Evolutionary conservation across 441 rosid genomes (phyloP), one percentile per base, ranked within the genome.

Genomic region (Erodium moschatum): DNA sequence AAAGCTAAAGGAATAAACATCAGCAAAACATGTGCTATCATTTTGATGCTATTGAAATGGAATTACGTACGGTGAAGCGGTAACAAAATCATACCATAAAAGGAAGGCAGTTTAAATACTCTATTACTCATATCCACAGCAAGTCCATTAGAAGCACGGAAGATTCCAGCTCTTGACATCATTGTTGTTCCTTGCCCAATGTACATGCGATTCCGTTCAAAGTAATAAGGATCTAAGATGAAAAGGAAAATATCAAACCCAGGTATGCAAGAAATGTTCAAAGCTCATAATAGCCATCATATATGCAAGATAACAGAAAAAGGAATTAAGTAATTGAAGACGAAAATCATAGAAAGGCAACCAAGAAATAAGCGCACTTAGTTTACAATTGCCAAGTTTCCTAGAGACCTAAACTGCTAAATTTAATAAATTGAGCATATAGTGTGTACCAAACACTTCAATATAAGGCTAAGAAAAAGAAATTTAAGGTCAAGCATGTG

Each of bases 161-260:
- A 93, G 79, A 89, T 84, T 75, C 98, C 96, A 77, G 96, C 90
- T 76, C 97, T 86, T 67, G 98, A 91, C 86, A 91, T 75, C 85
- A 77, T 85, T 70, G 92, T 24, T 67, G 74, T 87, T 76, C 98
- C 98, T 87, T 86, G 93, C 69, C 97, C 97, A 74, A 93, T 85
- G 81, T 88, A 93, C 66, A 93, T 78, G 75, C 92, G 92, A 71
- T 81, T 77, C 75, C 96, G 86, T 76, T 89, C 90, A 69, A 65
- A 70, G 73, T 88, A 80, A 82, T 77, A 83, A 61, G 96, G 95
- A 87, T 91, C 97, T 93, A 80, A 79, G 81, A 69, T 68, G 72
- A 78, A 63, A 74, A 65, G 27, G 66, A 38, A 70, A 68, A 54
- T 72, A 75, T 80, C 78, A 82, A 76, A 68, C 60, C 24, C 42